A percentile compares a stretch with the other conserved stretches of the same genome.
Conservation (phyloP, 257 asterid genomes). For the Nicotiana obtusifolia region DNA sequence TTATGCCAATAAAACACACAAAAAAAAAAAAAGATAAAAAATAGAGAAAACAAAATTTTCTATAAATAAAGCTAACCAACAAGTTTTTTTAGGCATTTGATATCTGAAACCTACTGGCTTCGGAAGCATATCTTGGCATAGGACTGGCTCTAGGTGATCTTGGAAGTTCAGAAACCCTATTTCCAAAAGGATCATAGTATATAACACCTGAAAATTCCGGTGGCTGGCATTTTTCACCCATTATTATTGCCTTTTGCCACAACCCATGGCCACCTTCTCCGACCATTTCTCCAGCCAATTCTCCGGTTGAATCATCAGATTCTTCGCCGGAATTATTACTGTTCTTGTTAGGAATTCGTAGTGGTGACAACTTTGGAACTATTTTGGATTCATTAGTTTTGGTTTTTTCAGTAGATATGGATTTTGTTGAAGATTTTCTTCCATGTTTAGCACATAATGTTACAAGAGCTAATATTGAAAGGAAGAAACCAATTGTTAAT, state of each 20-base stretch:
- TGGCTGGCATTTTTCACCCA: constrained; percentile 84
- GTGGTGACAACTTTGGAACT: constrained; percentile 21
- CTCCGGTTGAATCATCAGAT: not conserved
- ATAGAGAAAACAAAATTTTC: not conserved
- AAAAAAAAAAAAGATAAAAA: too few species aligned
- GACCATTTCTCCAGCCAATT: not conserved
- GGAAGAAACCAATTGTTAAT: constrained; percentile 53
- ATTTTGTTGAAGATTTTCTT: constrained; percentile 14
- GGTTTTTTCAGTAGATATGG: not conserved
- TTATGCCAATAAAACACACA: not conserved
- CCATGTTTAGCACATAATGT: constrained; percentile 64
- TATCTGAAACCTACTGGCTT: too few species aligned
- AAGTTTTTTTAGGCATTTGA: too few species aligned
- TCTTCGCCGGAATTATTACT: not conserved
- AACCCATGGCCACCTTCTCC: constrained; percentile 40
- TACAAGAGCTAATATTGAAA: constrained; percentile 43
- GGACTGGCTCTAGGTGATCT: constrained; percentile 57
- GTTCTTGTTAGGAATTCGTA: not conserved
- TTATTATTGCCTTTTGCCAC: constrained; percentile 80
- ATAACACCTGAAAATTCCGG: constrained; percentile 74
- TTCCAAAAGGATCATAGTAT: constrained; percentile 63
- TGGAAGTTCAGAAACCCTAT: constrained; percentile 66
- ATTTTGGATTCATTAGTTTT: constrained; percentile 15
- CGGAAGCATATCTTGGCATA: constrained; percentile 20
- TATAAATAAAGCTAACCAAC: not conserved